Conservation (phyloP, 208 protist genomes). For the Herpetomonas tarakana region DNA sequence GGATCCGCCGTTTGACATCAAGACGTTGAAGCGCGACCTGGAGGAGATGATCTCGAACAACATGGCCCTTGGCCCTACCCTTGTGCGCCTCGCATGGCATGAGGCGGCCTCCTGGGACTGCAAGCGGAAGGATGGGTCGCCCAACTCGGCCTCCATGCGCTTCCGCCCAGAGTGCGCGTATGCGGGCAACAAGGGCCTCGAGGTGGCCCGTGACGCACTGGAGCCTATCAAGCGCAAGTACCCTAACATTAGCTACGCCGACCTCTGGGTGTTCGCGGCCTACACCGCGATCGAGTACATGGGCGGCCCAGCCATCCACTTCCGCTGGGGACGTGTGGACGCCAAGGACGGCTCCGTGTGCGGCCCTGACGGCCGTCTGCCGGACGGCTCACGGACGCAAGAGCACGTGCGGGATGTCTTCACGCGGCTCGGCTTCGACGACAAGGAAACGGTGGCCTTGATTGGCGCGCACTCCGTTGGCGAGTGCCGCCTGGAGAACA, state of each 20-base stretch:
- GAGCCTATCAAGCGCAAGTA: constrained; percentile 88
- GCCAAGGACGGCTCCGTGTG: constrained; percentile 63
- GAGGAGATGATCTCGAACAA: constrained; percentile 29
- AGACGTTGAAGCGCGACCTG: constrained; percentile 19
- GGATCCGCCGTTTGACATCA: constrained; percentile 25
- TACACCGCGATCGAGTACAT: constrained; percentile 92
- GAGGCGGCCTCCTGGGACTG: constrained; percentile 68
- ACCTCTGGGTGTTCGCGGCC: constrained; percentile 90
- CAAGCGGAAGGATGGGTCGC: constrained; percentile 49
- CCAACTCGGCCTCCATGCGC: constrained; percentile 77
- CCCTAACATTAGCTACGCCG: constrained; percentile 88
- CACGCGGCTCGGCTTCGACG: constrained; percentile 90
- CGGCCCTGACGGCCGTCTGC: constrained; percentile 83
- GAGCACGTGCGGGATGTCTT: constrained; percentile 88
- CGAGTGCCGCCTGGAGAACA: constrained; percentile 82
- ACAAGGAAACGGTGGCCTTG: constrained; percentile 93
- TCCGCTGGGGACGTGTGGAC: constrained; percentile 79
- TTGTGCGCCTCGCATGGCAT: constrained; percentile 83
- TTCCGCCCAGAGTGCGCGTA: constrained; percentile 74
- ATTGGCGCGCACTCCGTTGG: constrained; percentile 92
- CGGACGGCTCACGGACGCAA: constrained; percentile 74
- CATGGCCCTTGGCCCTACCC: constrained; percentile 39
- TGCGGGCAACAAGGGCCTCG: constrained; percentile 85
- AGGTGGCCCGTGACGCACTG: constrained; percentile 67
- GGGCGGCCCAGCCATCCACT: constrained; percentile 87